Conservation (phyloP, 495 filamentous ascomycete species). For the Aspergillus egyptiacus region DNA sequence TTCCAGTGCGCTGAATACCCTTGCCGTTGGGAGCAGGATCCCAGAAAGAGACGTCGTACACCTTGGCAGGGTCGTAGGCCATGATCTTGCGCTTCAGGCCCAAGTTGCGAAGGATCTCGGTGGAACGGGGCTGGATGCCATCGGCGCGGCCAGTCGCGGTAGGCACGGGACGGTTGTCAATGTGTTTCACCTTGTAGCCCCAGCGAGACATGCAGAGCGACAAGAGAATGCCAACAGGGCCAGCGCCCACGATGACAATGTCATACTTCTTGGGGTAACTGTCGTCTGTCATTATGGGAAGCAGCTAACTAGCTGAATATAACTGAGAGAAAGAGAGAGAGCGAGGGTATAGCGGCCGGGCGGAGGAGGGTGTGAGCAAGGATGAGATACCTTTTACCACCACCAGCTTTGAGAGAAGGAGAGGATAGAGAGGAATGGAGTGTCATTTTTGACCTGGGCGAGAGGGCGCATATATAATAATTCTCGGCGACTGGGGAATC, state of each 20-base stretch:
- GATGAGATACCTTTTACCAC: neutral
- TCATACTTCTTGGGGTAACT: slow-evolving; percentile 49
- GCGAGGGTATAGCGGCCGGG: slow-evolving; percentile 1
- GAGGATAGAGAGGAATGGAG: slow-evolving; percentile 11
- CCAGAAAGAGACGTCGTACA: slow-evolving; percentile 65
- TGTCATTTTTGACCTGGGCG: slow-evolving; percentile 5
- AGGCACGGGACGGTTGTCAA: slow-evolving; percentile 58
- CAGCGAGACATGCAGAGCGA: slow-evolving; percentile 72
- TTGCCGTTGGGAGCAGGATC: slow-evolving; percentile 45
- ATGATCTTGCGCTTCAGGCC: slow-evolving; percentile 59
- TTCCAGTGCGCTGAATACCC: slow-evolving; percentile 56
- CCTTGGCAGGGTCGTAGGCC: slow-evolving; percentile 58
- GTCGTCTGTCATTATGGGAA: slow-evolving; percentile 31
- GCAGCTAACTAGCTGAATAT: slow-evolving; percentile 1
- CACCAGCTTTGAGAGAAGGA: neutral
- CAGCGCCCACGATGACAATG: slow-evolving; percentile 81
- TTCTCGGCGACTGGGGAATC: slow-evolving; percentile 22
- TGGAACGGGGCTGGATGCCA: slow-evolving; percentile 66
- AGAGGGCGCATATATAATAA: slow-evolving; percentile 30
- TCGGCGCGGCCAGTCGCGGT: slow-evolving; percentile 66
- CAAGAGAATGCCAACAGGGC: slow-evolving; percentile 80
- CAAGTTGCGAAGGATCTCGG: slow-evolving; percentile 64
- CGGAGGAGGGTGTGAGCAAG: neutral
- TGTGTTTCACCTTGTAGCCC: slow-evolving; percentile 64
- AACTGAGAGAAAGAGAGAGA: neutral